phyloP scores from a whole-genome alignment of 2,329 filamentous ascomycete genomes.

The Calonectria hongkongensis region DNA sequence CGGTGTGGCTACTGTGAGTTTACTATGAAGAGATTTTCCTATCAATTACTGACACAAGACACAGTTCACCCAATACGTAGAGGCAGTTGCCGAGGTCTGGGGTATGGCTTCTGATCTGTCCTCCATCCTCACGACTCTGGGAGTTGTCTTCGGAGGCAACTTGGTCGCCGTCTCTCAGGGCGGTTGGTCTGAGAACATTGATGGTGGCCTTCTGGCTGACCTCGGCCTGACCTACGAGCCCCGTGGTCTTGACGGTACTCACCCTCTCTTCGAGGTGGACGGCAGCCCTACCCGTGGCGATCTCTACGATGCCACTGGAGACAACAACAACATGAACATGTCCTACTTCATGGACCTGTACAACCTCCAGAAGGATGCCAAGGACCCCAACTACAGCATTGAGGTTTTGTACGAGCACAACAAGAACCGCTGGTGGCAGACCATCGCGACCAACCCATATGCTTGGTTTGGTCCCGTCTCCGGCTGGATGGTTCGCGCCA shows the following conservation, averaged over 20 bases:
- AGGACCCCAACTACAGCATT: constrained; percentile 57
- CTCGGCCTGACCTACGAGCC: constrained; percentile 66
- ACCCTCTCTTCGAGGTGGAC: constrained; percentile 74
- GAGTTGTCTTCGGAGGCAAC: constrained; percentile 16
- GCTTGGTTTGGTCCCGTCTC: constrained; percentile 74
- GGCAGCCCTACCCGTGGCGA: constrained; percentile 71
- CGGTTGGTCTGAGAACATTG: constrained; percentile 6
- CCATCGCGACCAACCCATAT: constrained; percentile 69
- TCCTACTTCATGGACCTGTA: constrained; percentile 70
- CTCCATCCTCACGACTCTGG: constrained; percentile 8
- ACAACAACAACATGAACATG: constrained; percentile 71
- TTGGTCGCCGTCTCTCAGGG: constrained; percentile 15
- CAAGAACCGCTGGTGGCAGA: constrained; percentile 66
- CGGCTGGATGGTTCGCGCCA: constrained; percentile 68
- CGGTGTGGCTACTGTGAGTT: constrained; percentile 49
- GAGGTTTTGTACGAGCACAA: constrained; percentile 65
- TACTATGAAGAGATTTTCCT: background rate
- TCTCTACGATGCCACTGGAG: constrained; percentile 68
- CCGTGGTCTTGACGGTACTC: constrained; percentile 69
- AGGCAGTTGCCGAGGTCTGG: constrained; percentile 16
- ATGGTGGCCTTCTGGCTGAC: constrained; percentile 55
- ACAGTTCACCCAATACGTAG: constrained; percentile 1
- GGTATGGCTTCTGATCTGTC: constrained; percentile 13
- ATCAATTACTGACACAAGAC: background rate
- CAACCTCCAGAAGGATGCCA: constrained; percentile 62